phyloP scores from a whole-genome alignment of 73 alveolate species.

The Blepharisma stoltei region DNA sequence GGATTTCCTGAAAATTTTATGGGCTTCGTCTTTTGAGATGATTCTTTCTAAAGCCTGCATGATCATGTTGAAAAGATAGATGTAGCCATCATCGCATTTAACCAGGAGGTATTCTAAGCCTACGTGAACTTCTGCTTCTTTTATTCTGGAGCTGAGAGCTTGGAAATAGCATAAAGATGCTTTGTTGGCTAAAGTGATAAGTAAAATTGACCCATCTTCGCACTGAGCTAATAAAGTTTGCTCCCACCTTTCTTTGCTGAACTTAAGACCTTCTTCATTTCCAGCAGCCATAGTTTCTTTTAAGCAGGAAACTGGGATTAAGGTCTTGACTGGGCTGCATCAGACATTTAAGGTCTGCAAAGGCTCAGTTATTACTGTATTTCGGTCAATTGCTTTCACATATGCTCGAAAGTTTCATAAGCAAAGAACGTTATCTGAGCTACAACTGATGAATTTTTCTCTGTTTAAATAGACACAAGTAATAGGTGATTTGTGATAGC shows the following conservation, averaged over 20 bases:
- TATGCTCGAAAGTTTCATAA: not conserved
- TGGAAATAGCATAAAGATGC: not conserved
- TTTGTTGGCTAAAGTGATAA: not conserved
- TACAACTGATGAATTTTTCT: not conserved
- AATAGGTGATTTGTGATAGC: not conserved
- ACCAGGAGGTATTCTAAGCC: not conserved
- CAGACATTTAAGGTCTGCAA: too few species aligned
- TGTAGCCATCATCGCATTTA: not conserved
- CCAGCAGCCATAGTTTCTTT: too few species aligned
- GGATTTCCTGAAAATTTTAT: not conserved
- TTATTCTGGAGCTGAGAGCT: not conserved
- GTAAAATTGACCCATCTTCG: not conserved
- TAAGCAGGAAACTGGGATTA: too few species aligned
- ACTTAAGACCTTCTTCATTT: too few species aligned
- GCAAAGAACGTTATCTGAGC: not conserved
- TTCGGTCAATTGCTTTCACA: too few species aligned
- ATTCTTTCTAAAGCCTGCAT: conserved; percentile 6
- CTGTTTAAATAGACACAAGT: not conserved
- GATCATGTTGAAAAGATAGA: not conserved
- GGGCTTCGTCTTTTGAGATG: not conserved
- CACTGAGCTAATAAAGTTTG: not conserved
- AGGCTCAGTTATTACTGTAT: too few species aligned
- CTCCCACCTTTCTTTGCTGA: too few species aligned
- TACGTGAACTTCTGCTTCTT: not conserved
- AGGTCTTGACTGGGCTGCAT: too few species aligned